These are phyloP conservation scores for Leishmania tropica DNA, from an alignment of 208 protist genomes.

Conservation along the genomic window DNA sequence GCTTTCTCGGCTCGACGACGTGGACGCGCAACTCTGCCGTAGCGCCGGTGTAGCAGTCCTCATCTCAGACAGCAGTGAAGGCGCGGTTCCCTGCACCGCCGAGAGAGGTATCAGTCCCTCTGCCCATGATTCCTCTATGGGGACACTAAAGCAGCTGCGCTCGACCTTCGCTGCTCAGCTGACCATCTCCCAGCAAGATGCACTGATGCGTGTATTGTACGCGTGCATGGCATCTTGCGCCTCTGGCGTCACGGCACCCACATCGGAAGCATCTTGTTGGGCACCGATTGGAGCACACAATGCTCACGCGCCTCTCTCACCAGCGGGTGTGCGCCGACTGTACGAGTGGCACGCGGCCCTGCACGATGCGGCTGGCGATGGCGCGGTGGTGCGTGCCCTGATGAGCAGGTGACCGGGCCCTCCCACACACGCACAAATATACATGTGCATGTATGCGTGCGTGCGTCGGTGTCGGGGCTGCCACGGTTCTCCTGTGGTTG, in stretches of 20 bases:
- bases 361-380: slow-evolving; percentile 18
- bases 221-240: slow-evolving; percentile 15
- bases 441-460: no score
- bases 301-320: slow-evolving; percentile 1
- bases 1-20: neutral
- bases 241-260: neutral
- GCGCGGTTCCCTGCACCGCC: neutral
- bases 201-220: slow-evolving; percentile 25
- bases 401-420: neutral
- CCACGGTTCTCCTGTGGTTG: neutral
- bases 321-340: neutral
- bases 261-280: neutral
- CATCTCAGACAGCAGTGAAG: neutral
- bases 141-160: neutral
- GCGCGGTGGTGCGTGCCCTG: slow-evolving; percentile 20
- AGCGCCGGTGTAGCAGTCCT: neutral
- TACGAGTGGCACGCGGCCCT: slow-evolving; percentile 21
- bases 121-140: neutral
- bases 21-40: neutral
- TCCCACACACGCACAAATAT: neutral
- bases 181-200: slow-evolving; percentile 14
- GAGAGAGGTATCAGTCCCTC: neutral
- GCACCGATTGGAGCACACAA: neutral
- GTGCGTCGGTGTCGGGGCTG: neutral
- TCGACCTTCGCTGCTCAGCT: neutral